These are phyloP conservation scores for Candida labiduridarum DNA, from an alignment of 1,139 yeast genomes.

Conservation along the genomic window DNA sequence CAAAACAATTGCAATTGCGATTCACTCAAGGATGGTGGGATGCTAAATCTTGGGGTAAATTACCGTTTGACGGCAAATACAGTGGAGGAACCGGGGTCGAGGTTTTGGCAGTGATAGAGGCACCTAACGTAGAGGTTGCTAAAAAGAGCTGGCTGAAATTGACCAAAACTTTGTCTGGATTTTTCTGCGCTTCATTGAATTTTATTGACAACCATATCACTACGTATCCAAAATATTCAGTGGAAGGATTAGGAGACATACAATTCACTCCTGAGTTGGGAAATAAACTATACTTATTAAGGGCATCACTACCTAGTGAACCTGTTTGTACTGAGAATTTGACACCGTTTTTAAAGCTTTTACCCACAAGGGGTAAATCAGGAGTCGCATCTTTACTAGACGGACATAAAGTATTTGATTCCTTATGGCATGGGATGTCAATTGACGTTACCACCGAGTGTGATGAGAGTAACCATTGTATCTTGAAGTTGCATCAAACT, in stretches of 20 bases:
- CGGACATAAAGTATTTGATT: conserved; percentile 94
- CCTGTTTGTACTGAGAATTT: conserved; percentile 97
- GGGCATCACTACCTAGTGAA: conserved; percentile 93
- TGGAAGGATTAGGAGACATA: conserved; percentile 8
- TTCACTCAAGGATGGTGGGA: conserved; percentile 98
- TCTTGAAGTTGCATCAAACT: conserved; percentile 63
- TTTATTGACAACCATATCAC: conserved; percentile 82
- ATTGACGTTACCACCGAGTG: conserved; percentile 75
- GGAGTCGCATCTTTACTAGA: conserved; percentile 86
- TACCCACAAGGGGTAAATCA: conserved; percentile 91
- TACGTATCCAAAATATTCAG: conserved; percentile 58
- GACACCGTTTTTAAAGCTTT: conserved; percentile 86
- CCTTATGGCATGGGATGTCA: conserved; percentile 94
- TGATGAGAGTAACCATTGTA: conserved; percentile 37
- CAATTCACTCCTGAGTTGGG: conserved; percentile 21
- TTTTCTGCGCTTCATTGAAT: conserved; percentile 93
- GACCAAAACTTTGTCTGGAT: conserved; percentile 80
- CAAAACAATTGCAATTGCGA: conserved; percentile 78
- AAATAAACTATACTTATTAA: conserved; percentile 55
- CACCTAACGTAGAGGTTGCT: conserved; percentile 56
- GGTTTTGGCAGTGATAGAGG: conserved; percentile 83
- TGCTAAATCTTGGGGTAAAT: conserved; percentile 80
- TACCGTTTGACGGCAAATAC: conserved; percentile 69
- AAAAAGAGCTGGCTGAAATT: conserved; percentile 68
- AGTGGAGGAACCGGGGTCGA: conserved; percentile 98